Evolutionary conservation across 2,329 filamentous ascomycete genomes (phyloP).

Genomic region (Colletotrichum godetiae): DNA sequence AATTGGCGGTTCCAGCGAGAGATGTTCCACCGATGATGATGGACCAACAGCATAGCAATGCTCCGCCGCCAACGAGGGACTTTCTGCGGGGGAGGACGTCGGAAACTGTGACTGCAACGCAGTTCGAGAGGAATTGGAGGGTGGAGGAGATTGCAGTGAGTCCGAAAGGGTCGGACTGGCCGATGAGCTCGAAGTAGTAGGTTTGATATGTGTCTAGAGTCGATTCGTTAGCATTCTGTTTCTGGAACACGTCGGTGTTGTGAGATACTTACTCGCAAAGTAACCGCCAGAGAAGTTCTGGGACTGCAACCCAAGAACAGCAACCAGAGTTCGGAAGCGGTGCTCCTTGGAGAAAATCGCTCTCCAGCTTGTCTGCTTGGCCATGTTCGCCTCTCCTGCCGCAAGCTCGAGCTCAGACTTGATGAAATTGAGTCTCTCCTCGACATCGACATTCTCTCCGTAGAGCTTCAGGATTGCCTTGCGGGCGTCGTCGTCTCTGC

Average conservation of each 20-base stretch:
- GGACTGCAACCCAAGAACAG: background rate
- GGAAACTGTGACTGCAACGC: background rate
- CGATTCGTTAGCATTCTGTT: background rate
- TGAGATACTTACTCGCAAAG: background rate
- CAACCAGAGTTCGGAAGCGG: background rate
- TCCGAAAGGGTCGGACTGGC: background rate
- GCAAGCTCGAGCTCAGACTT: background rate
- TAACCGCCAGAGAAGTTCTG: background rate
- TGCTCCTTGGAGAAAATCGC: background rate
- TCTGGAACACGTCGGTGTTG: too few relatives aligned
- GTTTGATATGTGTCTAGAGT: background rate
- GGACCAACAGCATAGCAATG: background rate
- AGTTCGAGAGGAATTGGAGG: background rate
- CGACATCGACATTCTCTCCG: background rate
- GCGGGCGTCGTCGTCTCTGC: background rate
- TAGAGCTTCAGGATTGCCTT: background rate
- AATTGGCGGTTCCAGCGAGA: background rate
- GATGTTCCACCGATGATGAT: background rate
- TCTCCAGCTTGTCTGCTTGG: background rate
- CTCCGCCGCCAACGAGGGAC: background rate
- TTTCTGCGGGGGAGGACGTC: background rate
- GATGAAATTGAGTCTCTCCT: background rate
- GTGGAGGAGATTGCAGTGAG: background rate
- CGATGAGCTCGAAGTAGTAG: background rate
- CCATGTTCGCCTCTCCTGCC: background rate